Evolutionary conservation across 257 asterid species (phyloP), one percentile per base, ranked within the genome.

Genomic region (Marsdenia floribunda): DNA sequence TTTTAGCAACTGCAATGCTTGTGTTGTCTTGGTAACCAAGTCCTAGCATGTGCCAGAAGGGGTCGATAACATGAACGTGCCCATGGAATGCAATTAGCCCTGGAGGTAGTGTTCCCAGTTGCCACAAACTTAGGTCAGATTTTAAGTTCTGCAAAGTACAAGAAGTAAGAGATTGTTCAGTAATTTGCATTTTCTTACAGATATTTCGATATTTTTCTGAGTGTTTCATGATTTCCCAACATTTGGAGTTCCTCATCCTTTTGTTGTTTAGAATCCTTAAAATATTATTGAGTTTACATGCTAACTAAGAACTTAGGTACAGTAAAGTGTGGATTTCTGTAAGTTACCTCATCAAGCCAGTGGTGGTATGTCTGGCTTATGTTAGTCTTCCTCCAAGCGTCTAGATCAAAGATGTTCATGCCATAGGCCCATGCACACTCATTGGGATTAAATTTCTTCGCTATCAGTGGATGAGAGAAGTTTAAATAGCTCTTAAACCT

Each of bases 371-470:
- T 89, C 74, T 80, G 87, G 77, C 90, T 91, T 80, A 94, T 94
- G 75, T 85, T 90, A 50, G 98, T 86, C 73, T 80, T 90, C 82
- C 97, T 89, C 97, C 98, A 94, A 4, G 95, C 97, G 61, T 92
- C 85, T 44, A 94, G 89, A 81, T 94, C 97, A 18, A 94, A 94
- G 73, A 94, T 81, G 77, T 95, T 92, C 99, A 95, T 90, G 75
- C 99, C 99, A 75, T 95, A 95, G 16, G 99, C 99, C 99, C 99
- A 95, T 46, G 99, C 99, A 72, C 99, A 95, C 85, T 95, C 96
- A 72, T 83, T 73, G 57, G 98, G 97, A 79, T 89, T 68, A 13
- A 92, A 92, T 73, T 57, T 86, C 59, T 83, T 85, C 12, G 89
- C 89, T 77, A 95, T 89, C 75, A 95, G 78, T 22, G 98, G 97